Percentiles rank a stretch among this genome's conserved stretches.
These are phyloP conservation scores for Cyclotella sp. DNA, from an alignment of 108 stramenopile species.

Conservation along the genomic window DNA sequence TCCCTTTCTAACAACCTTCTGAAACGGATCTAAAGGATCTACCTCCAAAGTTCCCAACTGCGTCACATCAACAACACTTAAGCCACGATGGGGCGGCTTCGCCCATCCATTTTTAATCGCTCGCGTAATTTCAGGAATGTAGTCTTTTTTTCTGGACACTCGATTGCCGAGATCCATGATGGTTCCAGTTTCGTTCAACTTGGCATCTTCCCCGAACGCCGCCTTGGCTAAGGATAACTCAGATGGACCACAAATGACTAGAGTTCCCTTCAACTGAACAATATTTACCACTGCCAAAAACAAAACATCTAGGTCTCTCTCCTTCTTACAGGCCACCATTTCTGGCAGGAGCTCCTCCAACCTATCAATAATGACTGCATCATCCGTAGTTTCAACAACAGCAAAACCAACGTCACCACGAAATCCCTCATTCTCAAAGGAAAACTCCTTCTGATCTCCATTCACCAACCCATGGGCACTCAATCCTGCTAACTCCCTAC, in stretches of 20 bases:
- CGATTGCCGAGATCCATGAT: conserved; percentile 62
- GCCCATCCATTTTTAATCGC: conserved; percentile 63
- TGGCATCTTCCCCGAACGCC: conserved; percentile 48
- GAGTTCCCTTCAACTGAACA: conserved; percentile 54
- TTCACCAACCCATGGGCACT: conserved; percentile 59
- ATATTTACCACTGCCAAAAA: conserved; percentile 73
- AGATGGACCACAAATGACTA: conserved; percentile 62
- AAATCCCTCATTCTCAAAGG: conserved; percentile 48
- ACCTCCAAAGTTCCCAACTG: conserved; percentile 51
- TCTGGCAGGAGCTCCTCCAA: conserved; percentile 61
- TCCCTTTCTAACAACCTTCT: conserved; percentile 36
- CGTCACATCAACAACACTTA: conserved; percentile 30
- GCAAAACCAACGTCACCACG: conserved; percentile 70
- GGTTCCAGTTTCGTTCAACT: conserved; percentile 35
- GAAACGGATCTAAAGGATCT: conserved; percentile 60
- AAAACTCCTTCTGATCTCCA: conserved; percentile 79
- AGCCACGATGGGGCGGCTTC: conserved; percentile 34
- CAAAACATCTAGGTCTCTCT: conserved; percentile 44
- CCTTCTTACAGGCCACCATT: conserved; percentile 68
- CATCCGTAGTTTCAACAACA: conserved; percentile 84
- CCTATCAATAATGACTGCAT: conserved; percentile 59
- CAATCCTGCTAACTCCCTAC: conserved; percentile 53
- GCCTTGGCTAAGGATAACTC: conserved; percentile 55
- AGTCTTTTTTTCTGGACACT: conserved; percentile 68
- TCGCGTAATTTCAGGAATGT: conserved; percentile 57